These are phyloP conservation scores for Coprinopsis cinerea DNA, from an alignment of 768 basidiomycete species.

Conservation along the genomic window DNA sequence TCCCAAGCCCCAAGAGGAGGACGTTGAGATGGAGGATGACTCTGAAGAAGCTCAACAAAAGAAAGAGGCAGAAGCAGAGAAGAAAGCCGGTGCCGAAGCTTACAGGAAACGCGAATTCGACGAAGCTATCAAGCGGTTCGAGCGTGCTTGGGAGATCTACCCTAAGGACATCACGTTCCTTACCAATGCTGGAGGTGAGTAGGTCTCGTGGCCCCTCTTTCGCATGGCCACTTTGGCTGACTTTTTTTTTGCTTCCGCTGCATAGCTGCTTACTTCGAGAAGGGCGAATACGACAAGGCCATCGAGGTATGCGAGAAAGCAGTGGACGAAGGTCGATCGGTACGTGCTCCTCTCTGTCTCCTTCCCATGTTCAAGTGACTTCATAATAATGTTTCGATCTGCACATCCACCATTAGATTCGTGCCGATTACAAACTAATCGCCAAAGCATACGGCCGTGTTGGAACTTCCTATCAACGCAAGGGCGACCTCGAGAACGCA, in stretches of 20 bases:
- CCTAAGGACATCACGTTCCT: constrained; percentile 93
- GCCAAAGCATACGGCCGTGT: constrained; percentile 92
- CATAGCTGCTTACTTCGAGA: constrained; percentile 87
- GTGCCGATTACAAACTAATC: constrained; percentile 91
- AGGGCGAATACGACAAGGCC: constrained; percentile 84
- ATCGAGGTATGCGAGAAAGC: constrained; percentile 94
- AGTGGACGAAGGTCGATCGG: constrained; percentile 88
- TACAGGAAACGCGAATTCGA: constrained; percentile 87
- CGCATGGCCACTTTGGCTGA: not conserved
- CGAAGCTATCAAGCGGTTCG: constrained; percentile 68
- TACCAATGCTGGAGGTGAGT: constrained; percentile 79
- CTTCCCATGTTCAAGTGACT: not conserved
- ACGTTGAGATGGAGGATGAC: constrained; percentile 62
- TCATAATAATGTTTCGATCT: too few species aligned
- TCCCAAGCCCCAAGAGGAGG: constrained; percentile 50
- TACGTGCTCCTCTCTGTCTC: constrained; percentile 23
- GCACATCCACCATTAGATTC: constrained; percentile 40
- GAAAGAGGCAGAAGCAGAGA: constrained; percentile 73
- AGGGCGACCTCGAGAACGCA: constrained; percentile 67
- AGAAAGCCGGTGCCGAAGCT: constrained; percentile 69
- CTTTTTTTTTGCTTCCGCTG: too few species aligned
- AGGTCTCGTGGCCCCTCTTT: not conserved
- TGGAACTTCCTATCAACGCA: constrained; percentile 80
- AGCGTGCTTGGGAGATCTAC: constrained; percentile 88
- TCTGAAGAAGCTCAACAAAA: constrained; percentile 72